Evolutionary conservation across 208 protist species (phyloP), one percentile per base, ranked within the genome.

Genomic region (Acanthamoeba culbertsoni): DNA sequence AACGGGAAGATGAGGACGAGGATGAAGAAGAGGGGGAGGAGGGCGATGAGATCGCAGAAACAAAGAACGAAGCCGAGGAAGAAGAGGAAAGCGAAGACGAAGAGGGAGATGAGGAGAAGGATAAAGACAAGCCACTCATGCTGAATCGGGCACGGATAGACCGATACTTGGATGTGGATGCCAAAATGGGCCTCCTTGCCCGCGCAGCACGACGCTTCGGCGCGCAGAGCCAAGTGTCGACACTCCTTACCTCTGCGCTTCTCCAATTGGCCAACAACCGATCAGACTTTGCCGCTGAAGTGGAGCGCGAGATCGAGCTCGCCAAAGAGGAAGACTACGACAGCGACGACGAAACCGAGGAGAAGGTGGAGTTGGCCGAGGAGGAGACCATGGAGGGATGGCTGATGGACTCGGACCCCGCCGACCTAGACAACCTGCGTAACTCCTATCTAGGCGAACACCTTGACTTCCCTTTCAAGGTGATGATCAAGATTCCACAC

Each of bases 291-390:
- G 71, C 71, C n/a, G 71, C 37, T 43, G 40, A 53, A 8, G 71
- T 82, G n/a, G 71, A 45, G 71, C 45, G 20, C 42, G 71, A 82
- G 28, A 82, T 82, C 71, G 71, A 82, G 20, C 42, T 40, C 28
- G 71, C 71, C 71, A 82, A 82, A 43, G 71, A 45, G 37, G 71
- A 82, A n/a, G 43, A 82, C 43, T 82, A 82, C 16, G 71, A 82
- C 71, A 82, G 71, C 43, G 71, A 82, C 43, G 71, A 82, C 43
- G 71, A 82, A 16, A 82, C 71, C 23, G 71, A 82, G 43, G 71
- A 82, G 42, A 82, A 82, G 43, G 71, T 82, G 71, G 71, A 82
- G 42, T 12, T 82, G 42, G 1, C 37, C 2, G 71, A 82, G 1
- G 37, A 51, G 42, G 71, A 82, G 16, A 82, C 71, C 20, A 2